Conservation (phyloP, 495 filamentous ascomycete species). For the Xylaria telfairii region DNA sequence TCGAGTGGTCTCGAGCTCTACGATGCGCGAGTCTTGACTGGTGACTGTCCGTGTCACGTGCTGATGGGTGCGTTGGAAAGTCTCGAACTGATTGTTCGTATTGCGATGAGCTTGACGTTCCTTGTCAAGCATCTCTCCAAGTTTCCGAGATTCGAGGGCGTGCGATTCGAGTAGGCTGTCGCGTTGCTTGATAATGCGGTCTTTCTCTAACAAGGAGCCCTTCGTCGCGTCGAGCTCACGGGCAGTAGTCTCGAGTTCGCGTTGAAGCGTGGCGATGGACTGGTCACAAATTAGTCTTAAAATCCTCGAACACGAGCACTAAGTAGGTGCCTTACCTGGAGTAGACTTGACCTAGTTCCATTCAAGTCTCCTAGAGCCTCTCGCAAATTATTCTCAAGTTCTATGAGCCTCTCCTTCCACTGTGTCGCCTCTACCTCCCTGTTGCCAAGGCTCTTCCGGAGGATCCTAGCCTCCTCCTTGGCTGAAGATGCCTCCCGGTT, state of each 20-base stretch:
- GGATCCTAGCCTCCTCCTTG: constrained; percentile 83
- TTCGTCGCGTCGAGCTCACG: constrained; percentile 81
- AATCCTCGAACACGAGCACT: constrained; percentile 20
- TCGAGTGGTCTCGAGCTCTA: constrained; percentile 80
- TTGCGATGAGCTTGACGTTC: constrained; percentile 83
- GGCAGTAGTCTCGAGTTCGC: constrained; percentile 81
- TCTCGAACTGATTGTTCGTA: constrained; percentile 85
- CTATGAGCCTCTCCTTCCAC: constrained; percentile 86
- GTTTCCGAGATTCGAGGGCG: constrained; percentile 81
- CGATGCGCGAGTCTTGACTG: constrained; percentile 80
- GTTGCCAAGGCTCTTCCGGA: constrained; percentile 80
- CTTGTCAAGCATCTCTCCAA: constrained; percentile 88
- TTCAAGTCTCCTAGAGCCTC: constrained; percentile 82
- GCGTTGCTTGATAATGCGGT: constrained; percentile 86
- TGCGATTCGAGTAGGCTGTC: constrained; percentile 89
- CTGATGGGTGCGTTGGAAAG: constrained; percentile 83
- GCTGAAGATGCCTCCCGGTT: constrained; percentile 78
- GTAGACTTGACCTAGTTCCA: constrained; percentile 83
- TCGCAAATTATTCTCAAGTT: constrained; percentile 86
- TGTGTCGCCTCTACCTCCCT: constrained; percentile 86
- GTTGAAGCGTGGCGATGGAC: constrained; percentile 86
- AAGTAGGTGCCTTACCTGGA: constrained; percentile 60
- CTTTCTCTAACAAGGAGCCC: constrained; percentile 80
- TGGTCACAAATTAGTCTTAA: constrained; percentile 44
- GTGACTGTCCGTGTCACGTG: constrained; percentile 81